Percentiles rank a stretch among this genome's conserved stretches.
Evolutionary conservation across 202 grass and related monocot genomes (phyloP).

Genomic region (Hordeum pubiflorum): DNA sequence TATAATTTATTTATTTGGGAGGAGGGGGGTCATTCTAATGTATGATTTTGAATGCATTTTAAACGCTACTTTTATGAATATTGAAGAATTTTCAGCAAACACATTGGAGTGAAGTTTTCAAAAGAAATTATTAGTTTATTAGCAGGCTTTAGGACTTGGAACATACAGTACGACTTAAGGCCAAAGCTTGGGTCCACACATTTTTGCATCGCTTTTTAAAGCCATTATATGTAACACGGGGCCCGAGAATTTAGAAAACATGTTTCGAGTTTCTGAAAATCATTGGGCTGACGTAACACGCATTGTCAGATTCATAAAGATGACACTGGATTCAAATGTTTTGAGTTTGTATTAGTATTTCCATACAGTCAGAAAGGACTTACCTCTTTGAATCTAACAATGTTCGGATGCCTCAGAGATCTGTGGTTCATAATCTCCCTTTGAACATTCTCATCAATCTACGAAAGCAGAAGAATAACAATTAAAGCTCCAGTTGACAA

Average conservation of each 20-base stretch:
- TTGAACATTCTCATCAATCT: conserved; percentile 88
- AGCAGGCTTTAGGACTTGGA: neutral
- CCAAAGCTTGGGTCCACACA: neutral
- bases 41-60: neutral
- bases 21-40: neutral
- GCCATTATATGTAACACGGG: neutral
- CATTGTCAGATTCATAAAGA: neutral
- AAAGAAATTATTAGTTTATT: neutral
- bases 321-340: neutral
- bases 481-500: neutral
- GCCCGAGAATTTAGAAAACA: neutral
- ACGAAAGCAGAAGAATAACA: neutral
- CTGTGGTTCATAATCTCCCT: conserved; percentile 89
- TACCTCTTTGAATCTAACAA: conserved; percentile 83
- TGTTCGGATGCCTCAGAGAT: conserved; percentile 67
- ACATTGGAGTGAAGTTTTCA: neutral
- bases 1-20: neutral
- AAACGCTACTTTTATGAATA: neutral
- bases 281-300: neutral
- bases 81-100: neutral
- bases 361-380: neutral
- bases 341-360: neutral
- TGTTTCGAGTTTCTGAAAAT: neutral
- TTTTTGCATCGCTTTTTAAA: neutral
- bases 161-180: neutral